Conservation (phyloP, 495 filamentous ascomycete species). For the Podospora pseudopauciseta region DNA sequence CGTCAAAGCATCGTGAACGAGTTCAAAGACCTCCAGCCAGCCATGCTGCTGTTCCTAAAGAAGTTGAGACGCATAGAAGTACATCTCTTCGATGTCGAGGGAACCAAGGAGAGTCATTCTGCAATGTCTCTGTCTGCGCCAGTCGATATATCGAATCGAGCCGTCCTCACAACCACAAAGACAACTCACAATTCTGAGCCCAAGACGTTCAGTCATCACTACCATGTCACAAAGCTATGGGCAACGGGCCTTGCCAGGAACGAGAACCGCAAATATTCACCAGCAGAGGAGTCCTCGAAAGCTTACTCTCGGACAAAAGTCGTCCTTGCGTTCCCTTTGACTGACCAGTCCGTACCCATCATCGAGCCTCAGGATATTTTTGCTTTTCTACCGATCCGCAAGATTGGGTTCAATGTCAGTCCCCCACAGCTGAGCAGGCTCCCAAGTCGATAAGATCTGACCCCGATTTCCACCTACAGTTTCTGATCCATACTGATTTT, state of each 20-base stretch:
- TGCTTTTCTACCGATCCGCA: constrained; percentile 38
- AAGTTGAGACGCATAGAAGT: constrained; percentile 34
- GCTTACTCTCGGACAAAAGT: constrained; percentile 31
- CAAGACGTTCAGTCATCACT: neutral
- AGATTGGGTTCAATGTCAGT: constrained; percentile 32
- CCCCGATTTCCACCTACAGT: neutral
- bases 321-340: constrained; percentile 41
- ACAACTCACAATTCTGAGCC: neutral
- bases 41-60: constrained; percentile 40
- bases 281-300: constrained; percentile 11
- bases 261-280: constrained; percentile 32
- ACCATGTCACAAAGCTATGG: constrained; percentile 24
- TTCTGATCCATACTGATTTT: constrained; percentile 2
- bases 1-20: constrained; percentile 28
- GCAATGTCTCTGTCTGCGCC: neutral
- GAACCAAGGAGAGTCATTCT: neutral
- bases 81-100: constrained; percentile 21
- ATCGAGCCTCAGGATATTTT: constrained; percentile 32
- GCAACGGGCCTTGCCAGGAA: constrained; percentile 27
- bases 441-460: neutral
- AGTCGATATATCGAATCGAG: constrained; percentile 1
- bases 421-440: neutral
- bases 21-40: constrained; percentile 32
- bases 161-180: neutral
- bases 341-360: constrained; percentile 22